Percentiles rank a stretch among this genome's conserved stretches.
phyloP scores from a whole-genome alignment of 306 rosid species.

The Sindora glabra region DNA sequence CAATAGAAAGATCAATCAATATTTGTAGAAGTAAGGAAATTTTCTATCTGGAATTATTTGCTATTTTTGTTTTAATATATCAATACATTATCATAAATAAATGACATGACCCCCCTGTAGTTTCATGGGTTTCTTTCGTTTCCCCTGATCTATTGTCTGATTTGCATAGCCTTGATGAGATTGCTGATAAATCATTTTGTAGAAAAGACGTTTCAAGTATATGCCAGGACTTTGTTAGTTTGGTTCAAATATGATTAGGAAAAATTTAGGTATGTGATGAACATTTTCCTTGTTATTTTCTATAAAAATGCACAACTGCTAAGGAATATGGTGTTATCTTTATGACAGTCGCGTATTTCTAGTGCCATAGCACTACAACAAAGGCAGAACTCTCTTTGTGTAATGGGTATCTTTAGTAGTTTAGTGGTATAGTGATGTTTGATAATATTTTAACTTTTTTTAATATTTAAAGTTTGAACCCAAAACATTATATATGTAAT shows the following conservation, averaged over 20 bases:
- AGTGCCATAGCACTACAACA: no score
- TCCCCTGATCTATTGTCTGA: conserved; percentile 12
- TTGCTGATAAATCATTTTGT: conserved; percentile 59
- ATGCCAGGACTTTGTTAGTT: conserved; percentile 84
- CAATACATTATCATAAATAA: neutral
- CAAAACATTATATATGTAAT: no score
- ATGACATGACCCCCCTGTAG: conserved; percentile 1
- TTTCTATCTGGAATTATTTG: neutral
- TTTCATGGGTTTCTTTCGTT: neutral
- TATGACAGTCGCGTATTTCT: no score
- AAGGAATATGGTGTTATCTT: neutral
- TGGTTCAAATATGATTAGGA: conserved; percentile 75
- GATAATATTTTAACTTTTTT: no score
- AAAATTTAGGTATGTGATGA: no score
- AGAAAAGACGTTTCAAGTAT: conserved; percentile 60
- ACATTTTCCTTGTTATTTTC: neutral
- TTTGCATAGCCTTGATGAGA: conserved; percentile 90
- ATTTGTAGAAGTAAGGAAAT: no score
- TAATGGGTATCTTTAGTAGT: no score
- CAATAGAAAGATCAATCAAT: no score
- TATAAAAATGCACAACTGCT: no score
- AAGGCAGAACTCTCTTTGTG: no score
- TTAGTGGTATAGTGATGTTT: no score
- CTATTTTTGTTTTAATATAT: neutral
- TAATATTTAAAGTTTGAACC: no score